phyloP scores from a whole-genome alignment of 2,329 filamentous ascomycete genomes.

The Fusarium nygamai region DNA sequence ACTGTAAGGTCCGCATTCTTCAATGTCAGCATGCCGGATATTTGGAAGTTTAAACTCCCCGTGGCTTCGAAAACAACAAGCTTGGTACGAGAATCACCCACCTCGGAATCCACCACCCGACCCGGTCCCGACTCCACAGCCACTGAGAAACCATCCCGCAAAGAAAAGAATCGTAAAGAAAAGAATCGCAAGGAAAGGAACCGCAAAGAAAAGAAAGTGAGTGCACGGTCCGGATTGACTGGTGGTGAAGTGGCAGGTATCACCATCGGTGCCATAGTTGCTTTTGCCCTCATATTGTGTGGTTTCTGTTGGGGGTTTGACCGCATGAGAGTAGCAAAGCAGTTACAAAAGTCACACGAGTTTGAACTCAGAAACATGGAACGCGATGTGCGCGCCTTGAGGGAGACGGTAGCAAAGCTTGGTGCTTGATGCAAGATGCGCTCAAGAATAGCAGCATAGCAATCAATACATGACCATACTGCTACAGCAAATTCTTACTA shows the following conservation, averaged over 20 bases:
- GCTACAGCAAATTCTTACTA: background rate
- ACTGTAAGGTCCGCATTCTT: background rate
- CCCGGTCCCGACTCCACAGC: background rate
- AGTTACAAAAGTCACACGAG: background rate
- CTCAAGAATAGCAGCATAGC: background rate
- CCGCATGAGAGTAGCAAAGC: background rate
- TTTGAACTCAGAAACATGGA: background rate
- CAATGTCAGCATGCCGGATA: background rate
- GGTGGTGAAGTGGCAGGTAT: background rate
- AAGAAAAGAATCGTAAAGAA: background rate
- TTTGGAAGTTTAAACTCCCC: background rate
- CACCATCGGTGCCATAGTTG: background rate
- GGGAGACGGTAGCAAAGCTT: background rate
- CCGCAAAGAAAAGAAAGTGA: background rate
- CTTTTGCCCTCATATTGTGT: rapidly evolving
- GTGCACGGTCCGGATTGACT: background rate
- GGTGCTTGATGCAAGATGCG: background rate
- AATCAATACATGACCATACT: background rate
- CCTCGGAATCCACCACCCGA: no score
- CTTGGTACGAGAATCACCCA: background rate
- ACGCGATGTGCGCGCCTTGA: background rate
- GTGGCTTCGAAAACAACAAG: background rate
- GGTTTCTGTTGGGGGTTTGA: background rate
- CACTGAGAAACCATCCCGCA: rapidly evolving
- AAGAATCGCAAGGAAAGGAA: no score